Percentiles rank a stretch among this genome's conserved stretches.
phyloP scores from a whole-genome alignment of 164 flowering plant genomes.

The Buxus sempervirens region DNA sequence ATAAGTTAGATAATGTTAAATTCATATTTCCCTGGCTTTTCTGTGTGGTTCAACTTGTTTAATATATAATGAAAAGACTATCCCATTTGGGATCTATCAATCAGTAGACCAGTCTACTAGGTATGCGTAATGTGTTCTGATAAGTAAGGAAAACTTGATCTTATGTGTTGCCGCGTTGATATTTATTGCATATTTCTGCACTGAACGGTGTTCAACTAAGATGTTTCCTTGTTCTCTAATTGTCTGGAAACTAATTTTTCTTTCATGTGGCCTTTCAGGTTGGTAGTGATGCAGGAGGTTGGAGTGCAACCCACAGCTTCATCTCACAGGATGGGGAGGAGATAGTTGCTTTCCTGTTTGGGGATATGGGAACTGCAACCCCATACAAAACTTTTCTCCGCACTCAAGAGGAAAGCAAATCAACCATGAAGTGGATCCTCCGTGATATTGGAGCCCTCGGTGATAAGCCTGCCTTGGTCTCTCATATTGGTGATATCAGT shows the following conservation, averaged over 20 bases:
- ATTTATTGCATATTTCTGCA: no score
- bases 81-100: not conserved
- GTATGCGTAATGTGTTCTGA: not conserved
- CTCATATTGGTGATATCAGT: constrained; percentile 97
- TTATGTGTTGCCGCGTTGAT: not conserved
- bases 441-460: constrained; percentile 86
- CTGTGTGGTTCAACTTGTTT: no score
- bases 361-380: constrained; percentile 90
- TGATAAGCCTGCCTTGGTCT: constrained; percentile 75
- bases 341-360: constrained; percentile 79
- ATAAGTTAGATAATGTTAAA: no score
- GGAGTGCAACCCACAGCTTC: constrained; percentile 73
- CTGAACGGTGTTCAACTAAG: no score
- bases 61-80: not conserved
- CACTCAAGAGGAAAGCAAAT: constrained; percentile 82
- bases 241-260: not conserved
- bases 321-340: constrained; percentile 57
- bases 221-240: not conserved
- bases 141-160: no score
- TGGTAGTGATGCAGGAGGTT: constrained; percentile 79
- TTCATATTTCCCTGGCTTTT: no score
- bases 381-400: constrained; percentile 75
- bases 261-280: constrained; percentile 42
- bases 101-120: not conserved
- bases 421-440: constrained; percentile 84